Base-by-base conservation (phyloP, 2,329 filamentous ascomycete genomes). In the Pseudocercospora ulei region DNA sequence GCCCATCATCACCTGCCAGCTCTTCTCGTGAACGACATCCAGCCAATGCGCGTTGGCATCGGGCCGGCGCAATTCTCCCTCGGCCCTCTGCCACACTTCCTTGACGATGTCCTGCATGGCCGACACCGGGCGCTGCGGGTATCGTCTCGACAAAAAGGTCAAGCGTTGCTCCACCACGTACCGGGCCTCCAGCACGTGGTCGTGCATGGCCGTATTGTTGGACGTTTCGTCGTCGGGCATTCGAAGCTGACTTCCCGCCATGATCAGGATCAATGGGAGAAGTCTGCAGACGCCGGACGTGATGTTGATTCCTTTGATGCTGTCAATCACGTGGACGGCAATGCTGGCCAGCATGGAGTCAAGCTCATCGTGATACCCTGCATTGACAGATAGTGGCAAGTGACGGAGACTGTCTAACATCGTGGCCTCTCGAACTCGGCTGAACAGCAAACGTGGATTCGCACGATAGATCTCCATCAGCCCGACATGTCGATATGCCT, bases 1-100 rank as follows among this genome's bases (percentile, higher is more conserved):
- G 12, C 65, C 69, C 65, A 72, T 69, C 14, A 73, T 66, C 8
- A 70, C 73, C 53, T 73, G 68, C 68, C 69, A 73, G 5, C 68
- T 66, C 41, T 69, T 71, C 53, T 73, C 69, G 47, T 71, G 67
- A 66, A 72, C 70, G 4, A 74, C 64, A 51, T 73, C 69, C 49
- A 73, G 64, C 71, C 71, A 74, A 52, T 72, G 73, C 3, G 64
- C 60, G n/a, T 63, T 59, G 0, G 67, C 68, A 13, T 33, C 29
- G 12, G 29, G 17, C 11, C 29, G 17, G 14, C n/a, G 18, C 18
- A 19, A 20, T 22, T 33, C 29, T 1, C 60, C 60, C 52, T 75
- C 71, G 50, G 71, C 62, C 37, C 66, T 59, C 29, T 59, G 57
- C 71, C 71, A 74, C 0, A 70, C 68, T 54, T 72, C 69, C 39